Percentiles rank a stretch among this genome's conserved stretches.
Evolutionary conservation across 208 protist genomes (phyloP).

Genomic region (Acanthamoeba culbertsoni): DNA sequence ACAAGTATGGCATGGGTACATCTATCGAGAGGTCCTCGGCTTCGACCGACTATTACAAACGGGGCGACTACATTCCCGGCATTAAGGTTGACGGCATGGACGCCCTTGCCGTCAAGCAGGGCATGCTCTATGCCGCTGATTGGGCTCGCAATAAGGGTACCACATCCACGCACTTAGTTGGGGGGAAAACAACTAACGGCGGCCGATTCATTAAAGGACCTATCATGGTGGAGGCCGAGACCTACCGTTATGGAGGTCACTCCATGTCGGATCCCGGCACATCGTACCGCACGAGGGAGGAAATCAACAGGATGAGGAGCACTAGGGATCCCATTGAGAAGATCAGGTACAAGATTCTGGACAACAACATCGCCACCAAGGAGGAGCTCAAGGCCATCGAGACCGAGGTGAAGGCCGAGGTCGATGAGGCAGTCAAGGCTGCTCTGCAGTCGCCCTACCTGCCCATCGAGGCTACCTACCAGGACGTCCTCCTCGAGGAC

Average conservation of each 20-base stretch:
- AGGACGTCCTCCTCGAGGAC: not conserved
- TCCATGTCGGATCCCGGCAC: constrained; percentile 98
- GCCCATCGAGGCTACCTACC: constrained; percentile 75
- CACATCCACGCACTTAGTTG: not conserved
- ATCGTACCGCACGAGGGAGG: constrained; percentile 94
- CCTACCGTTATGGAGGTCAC: constrained; percentile 92
- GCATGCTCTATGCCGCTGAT: constrained; percentile 81
- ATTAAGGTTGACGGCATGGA: constrained; percentile 97
- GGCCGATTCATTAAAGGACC: constrained; percentile 94
- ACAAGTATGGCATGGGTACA: constrained; percentile 98
- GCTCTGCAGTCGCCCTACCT: constrained; percentile 87
- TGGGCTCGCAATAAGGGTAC: constrained; percentile 42
- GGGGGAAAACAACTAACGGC: constrained; percentile 87
- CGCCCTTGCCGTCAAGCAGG: constrained; percentile 93
- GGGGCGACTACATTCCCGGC: constrained; percentile 96
- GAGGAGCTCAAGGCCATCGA: constrained; percentile 94
- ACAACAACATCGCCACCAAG: constrained; percentile 90
- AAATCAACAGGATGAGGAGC: constrained; percentile 91
- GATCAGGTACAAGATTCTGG: constrained; percentile 87
- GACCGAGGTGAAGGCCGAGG: constrained; percentile 89
- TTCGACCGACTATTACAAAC: constrained; percentile 94
- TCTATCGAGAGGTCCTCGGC: constrained; percentile 88
- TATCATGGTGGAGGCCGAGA: constrained; percentile 94
- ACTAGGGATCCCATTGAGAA: constrained; percentile 91
- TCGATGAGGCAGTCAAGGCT: constrained; percentile 90